A percentile compares a stretch with the other conserved stretches of the same genome.
These are phyloP conservation scores for Trichoderma orchidacearum DNA, from an alignment of 495 filamentous ascomycete species.

Conservation along the genomic window DNA sequence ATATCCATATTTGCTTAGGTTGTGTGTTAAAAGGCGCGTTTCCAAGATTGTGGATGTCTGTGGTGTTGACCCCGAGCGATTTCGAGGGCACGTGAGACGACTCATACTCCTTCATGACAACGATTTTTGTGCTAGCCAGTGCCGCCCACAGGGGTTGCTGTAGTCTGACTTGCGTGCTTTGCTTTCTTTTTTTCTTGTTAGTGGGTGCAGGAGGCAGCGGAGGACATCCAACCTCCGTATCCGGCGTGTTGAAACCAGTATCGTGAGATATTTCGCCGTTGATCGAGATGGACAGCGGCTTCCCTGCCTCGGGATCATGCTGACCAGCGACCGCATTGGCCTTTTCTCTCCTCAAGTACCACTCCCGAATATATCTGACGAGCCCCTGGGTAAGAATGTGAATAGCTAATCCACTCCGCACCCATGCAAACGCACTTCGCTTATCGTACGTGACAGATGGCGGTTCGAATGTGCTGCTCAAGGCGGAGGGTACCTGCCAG, in stretches of 20 bases:
- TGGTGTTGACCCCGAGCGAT: constrained; percentile 58
- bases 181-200: constrained; percentile 75
- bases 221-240: constrained; percentile 25
- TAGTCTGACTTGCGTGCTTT: constrained; percentile 77
- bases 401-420: constrained; percentile 55
- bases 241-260: constrained; percentile 28
- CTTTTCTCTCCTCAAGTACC: constrained; percentile 40
- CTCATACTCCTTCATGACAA: constrained; percentile 84
- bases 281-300: constrained; percentile 9
- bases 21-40: constrained; percentile 59
- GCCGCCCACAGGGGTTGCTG: constrained; percentile 91
- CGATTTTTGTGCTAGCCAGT: constrained; percentile 85
- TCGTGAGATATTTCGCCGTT: constrained; percentile 11
- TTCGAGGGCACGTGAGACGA: constrained; percentile 66
- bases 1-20: constrained; percentile 76
- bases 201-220: constrained; percentile 18
- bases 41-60: constrained; percentile 66
- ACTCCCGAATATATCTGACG: constrained; percentile 47
- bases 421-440: constrained; percentile 36
- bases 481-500: background rate
- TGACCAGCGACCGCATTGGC: constrained; percentile 15
- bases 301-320: constrained; percentile 34
- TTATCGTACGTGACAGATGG: constrained; percentile 29
- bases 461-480: constrained; percentile 15
- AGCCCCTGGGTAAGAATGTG: constrained; percentile 81